A percentile compares a stretch with the other conserved stretches of the same genome.
Conservation (phyloP, 2,329 filamentous ascomycete species). For the Stagonosporopsis rhizophila region DNA sequence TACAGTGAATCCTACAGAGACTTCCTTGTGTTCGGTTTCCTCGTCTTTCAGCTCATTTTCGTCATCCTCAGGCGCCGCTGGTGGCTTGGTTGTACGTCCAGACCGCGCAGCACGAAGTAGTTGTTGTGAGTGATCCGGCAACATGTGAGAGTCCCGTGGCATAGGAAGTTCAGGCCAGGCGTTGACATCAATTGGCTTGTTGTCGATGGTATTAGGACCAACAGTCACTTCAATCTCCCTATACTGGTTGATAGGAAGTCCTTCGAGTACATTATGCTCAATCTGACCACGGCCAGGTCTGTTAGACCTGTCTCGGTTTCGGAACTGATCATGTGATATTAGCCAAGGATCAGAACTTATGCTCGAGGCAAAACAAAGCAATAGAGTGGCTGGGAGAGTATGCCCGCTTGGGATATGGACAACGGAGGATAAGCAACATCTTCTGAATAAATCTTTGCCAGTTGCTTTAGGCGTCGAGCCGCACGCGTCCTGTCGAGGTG, state of each 20-base stretch:
- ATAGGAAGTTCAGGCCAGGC: slow-evolving; percentile 83
- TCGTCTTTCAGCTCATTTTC: slow-evolving; percentile 60
- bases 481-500: background rate
- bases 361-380: background rate
- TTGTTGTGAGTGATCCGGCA: slow-evolving; percentile 81
- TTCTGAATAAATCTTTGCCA: background rate
- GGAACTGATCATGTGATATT: slow-evolving; percentile 54
- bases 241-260: slow-evolving; percentile 91
- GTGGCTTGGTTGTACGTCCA: slow-evolving; percentile 76
- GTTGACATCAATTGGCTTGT: slow-evolving; percentile 67
- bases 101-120: slow-evolving; percentile 82
- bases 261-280: slow-evolving; percentile 72
- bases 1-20: slow-evolving; percentile 61
- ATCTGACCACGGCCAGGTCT: slow-evolving; percentile 64
- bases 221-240: slow-evolving; percentile 72
- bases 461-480: background rate
- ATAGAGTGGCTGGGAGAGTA: background rate
- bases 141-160: slow-evolving; percentile 82
- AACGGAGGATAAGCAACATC: background rate
- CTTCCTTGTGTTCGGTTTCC: slow-evolving; percentile 52
- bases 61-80: slow-evolving; percentile 70
- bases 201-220: slow-evolving; percentile 69
- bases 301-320: slow-evolving; percentile 64
- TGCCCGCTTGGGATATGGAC: background rate
- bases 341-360: slow-evolving; percentile 17